Evolutionary conservation across 2,329 filamentous ascomycete genomes (phyloP).

Genomic region (Diaporthe citriasiana): DNA sequence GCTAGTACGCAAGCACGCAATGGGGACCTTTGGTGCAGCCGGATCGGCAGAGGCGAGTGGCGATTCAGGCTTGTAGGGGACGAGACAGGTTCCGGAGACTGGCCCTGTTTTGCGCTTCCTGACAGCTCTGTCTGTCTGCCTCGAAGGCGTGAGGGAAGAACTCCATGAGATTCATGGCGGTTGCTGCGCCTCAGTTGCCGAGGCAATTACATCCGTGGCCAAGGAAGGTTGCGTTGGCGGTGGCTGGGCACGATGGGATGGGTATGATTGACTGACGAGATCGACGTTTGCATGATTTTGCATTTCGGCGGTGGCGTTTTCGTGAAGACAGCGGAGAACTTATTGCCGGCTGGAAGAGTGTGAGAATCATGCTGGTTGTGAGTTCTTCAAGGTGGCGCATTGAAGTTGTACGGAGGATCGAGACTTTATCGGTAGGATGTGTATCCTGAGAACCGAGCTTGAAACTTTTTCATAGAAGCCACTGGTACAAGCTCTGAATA

Average conservation of each 20-base stretch:
- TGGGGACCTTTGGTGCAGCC: slow-evolving; percentile 45
- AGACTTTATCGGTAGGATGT: neutral
- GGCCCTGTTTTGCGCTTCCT: slow-evolving; percentile 30
- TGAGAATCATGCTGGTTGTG: neutral
- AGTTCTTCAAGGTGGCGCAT: neutral
- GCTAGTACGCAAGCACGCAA: slow-evolving; percentile 47
- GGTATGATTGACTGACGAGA: slow-evolving; percentile 15
- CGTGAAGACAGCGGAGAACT: neutral
- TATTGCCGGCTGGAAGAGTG: neutral
- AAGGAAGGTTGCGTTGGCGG: slow-evolving; percentile 43
- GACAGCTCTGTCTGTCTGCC: slow-evolving; percentile 35
- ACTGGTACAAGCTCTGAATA: neutral
- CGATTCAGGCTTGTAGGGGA: slow-evolving; percentile 41
- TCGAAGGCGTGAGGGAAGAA: slow-evolving; percentile 48
- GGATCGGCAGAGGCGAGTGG: slow-evolving; percentile 45
- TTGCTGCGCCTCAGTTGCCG: slow-evolving; percentile 50
- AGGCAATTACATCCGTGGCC: slow-evolving; percentile 52
- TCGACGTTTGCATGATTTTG: neutral
- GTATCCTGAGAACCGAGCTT: no score
- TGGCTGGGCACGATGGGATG: neutral
- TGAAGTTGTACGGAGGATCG: no score
- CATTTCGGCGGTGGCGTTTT: neutral
- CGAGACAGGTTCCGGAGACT: slow-evolving; percentile 48
- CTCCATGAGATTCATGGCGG: slow-evolving; percentile 48
- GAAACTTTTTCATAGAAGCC: neutral